Evolutionary conservation across 371 early-diverging fungal species (phyloP).

Genomic region (Lichtheimia corymbifera): DNA sequence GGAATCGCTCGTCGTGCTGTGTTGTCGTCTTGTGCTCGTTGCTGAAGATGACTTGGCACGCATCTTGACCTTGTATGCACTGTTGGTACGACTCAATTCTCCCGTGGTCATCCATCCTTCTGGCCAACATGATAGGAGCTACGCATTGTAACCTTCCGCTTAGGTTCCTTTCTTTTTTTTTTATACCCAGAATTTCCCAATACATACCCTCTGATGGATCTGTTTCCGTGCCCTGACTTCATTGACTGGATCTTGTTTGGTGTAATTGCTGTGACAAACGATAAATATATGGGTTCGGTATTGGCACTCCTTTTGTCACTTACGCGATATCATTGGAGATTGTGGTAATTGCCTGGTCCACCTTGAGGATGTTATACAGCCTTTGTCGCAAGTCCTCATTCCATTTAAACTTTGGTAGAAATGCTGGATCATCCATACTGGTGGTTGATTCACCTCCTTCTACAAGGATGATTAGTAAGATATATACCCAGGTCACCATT

Average conservation of each 20-base stretch:
- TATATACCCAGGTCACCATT: too few relatives aligned
- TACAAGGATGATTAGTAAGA: background rate
- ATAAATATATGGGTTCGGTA: background rate
- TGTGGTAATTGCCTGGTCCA: constrained; percentile 26
- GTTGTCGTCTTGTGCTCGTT: background rate
- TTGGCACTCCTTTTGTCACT: background rate
- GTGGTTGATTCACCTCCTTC: background rate
- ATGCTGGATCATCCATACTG: constrained; percentile 4
- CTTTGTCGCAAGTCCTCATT: constrained; percentile 35
- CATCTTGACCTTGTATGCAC: constrained; percentile 41
- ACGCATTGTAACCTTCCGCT: background rate
- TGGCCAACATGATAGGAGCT: constrained; percentile 54
- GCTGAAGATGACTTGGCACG: background rate
- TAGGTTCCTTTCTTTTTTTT: too few relatives aligned
- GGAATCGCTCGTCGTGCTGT: background rate
- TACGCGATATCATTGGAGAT: constrained; percentile 43
- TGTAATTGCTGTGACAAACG: background rate
- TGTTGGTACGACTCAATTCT: constrained; percentile 59
- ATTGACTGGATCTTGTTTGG: background rate
- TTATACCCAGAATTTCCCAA: background rate
- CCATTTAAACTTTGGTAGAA: constrained; percentile 28
- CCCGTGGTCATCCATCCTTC: constrained; percentile 56
- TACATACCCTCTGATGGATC: constrained; percentile 6
- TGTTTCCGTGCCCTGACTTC: constrained; percentile 7
- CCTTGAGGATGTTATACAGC: constrained; percentile 39